Conservation (phyloP, 73 alveolate genomes). For the Diophrys sp. region DNA sequence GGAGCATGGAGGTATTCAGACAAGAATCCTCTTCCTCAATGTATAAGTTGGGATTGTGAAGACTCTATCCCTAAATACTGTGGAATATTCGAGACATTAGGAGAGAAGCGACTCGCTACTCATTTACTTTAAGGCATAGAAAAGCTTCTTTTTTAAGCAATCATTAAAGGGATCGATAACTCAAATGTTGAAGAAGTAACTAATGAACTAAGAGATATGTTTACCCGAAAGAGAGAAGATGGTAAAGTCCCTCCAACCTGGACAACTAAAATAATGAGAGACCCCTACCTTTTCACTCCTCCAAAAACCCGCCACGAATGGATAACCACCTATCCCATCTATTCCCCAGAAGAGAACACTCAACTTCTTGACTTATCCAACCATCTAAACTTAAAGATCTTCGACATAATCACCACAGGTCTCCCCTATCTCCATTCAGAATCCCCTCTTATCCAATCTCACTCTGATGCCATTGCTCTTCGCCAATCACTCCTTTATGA, state of each 20-base stretch:
- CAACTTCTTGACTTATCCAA: background rate
- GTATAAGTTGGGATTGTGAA: too few relatives aligned
- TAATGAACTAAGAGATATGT: too few relatives aligned
- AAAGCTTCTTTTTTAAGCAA: too few relatives aligned
- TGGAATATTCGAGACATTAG: slow-evolving; percentile 75
- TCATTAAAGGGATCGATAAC: too few relatives aligned
- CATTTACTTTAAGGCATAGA: slow-evolving; percentile 74
- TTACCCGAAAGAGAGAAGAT: too few relatives aligned
- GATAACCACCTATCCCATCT: slow-evolving; percentile 8
- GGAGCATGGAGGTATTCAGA: slow-evolving; percentile 78
- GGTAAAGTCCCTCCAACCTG: slow-evolving; percentile 1
- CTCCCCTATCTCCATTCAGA: too few relatives aligned
- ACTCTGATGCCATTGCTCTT: too few relatives aligned
- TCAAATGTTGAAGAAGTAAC: too few relatives aligned
- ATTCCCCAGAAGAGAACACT: slow-evolving; percentile 21
- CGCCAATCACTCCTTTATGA: too few relatives aligned
- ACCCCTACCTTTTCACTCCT: slow-evolving; percentile 27
- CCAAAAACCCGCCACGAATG: slow-evolving; percentile 17
- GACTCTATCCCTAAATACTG: slow-evolving; percentile 82
- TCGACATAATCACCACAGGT: too few relatives aligned
- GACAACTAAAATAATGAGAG: slow-evolving; percentile 8
- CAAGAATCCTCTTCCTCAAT: background rate
- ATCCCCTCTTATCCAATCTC: too few relatives aligned
- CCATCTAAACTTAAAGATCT: background rate
- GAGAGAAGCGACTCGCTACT: slow-evolving; percentile 81